Conservation (phyloP, 768 basidiomycete species). For the Saitozyma sp. region DNA sequence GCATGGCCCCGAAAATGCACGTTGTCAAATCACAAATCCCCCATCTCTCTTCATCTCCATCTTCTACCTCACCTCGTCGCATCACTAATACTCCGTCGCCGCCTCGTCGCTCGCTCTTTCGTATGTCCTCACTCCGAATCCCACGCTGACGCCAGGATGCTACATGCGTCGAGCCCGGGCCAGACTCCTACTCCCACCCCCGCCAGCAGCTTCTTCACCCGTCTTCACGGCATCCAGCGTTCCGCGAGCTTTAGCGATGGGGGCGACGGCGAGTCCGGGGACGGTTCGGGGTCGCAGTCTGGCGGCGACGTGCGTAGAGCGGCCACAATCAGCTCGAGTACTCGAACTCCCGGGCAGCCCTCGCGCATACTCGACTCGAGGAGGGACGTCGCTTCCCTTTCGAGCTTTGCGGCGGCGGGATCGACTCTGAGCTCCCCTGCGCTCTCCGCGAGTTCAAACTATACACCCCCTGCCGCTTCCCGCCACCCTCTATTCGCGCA, state of each 20-base stretch:
- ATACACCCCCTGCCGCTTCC: slow-evolving; percentile 40
- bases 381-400: slow-evolving; percentile 2
- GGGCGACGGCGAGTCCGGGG: not conserved
- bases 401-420: slow-evolving; percentile 31
- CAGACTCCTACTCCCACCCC: slow-evolving; percentile 1
- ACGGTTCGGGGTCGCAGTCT: not conserved
- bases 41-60: too few species aligned
- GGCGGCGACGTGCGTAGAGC: slow-evolving; percentile 7
- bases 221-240: slow-evolving; percentile 5
- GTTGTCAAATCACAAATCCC: too few species aligned
- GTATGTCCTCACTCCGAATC: too few species aligned
- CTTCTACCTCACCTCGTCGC: too few species aligned
- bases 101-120: not conserved
- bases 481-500: slow-evolving; percentile 47
- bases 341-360: not conserved
- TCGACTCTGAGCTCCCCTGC: slow-evolving; percentile 20
- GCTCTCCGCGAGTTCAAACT: not conserved
- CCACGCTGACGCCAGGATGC: slow-evolving; percentile 17
- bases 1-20: too few species aligned
- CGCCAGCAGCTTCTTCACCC: slow-evolving; percentile 8
- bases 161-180: slow-evolving; percentile 20
- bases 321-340: not conserved
- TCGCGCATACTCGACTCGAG: not conserved
- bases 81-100: not conserved
- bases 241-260: slow-evolving; percentile 4